Conservation (phyloP, 73 alveolate genomes). For the Stentor coeruleus region DNA sequence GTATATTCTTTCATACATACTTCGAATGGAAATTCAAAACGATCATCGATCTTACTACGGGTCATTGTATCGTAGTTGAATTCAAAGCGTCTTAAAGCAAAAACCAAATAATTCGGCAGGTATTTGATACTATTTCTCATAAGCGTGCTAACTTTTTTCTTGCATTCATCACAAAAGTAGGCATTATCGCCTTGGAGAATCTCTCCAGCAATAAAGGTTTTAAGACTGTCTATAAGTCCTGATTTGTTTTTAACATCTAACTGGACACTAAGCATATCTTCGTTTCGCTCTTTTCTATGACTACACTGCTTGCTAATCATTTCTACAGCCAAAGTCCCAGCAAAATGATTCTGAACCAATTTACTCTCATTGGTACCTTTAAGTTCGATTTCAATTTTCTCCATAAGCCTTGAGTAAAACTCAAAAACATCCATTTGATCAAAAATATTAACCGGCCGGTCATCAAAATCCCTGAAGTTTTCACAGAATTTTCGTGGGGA, state of each 20-base stretch:
- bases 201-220: slow-evolving; percentile 88
- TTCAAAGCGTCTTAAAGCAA: slow-evolving; percentile 92
- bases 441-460: slow-evolving; percentile 69
- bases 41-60: slow-evolving; percentile 88
- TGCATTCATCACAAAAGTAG: slow-evolving; percentile 87
- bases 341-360: slow-evolving; percentile 65
- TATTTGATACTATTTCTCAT: slow-evolving; percentile 83
- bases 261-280: slow-evolving; percentile 17
- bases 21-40: slow-evolving; percentile 90
- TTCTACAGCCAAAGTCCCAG: slow-evolving; percentile 85
- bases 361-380: slow-evolving; percentile 58
- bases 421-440: slow-evolving; percentile 95
- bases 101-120: slow-evolving; percentile 85
- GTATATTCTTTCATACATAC: slow-evolving; percentile 91
- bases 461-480: slow-evolving; percentile 54
- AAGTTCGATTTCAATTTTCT: slow-evolving; percentile 67
- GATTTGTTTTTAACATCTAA: slow-evolving; percentile 60
- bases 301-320: slow-evolving; percentile 83
- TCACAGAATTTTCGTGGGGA: slow-evolving; percentile 4
- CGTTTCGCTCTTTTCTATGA: slow-evolving; percentile 84
- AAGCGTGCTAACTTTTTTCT: slow-evolving; percentile 82
- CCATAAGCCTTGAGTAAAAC: slow-evolving; percentile 83
- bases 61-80: slow-evolving; percentile 89
- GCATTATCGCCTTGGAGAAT: slow-evolving; percentile 95
- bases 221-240: slow-evolving; percentile 80